Conservation (phyloP, 768 basidiomycete genomes). For the Lentinula guzmanii region DNA sequence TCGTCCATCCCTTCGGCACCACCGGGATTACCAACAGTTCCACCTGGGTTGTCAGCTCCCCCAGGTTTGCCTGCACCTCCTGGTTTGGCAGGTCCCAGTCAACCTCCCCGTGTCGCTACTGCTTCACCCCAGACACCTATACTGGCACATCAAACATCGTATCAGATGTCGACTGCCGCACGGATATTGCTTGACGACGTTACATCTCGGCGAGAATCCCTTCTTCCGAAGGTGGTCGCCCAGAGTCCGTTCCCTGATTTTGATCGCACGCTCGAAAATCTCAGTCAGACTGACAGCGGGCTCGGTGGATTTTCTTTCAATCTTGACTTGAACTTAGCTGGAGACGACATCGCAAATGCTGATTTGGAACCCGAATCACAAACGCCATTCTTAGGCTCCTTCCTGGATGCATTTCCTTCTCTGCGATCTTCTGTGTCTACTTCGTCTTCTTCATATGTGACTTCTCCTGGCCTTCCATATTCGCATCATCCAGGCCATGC, state of each 20-base stretch:
- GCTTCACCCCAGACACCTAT: constrained; percentile 46
- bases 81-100: constrained; percentile 34
- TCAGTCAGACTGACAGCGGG: constrained; percentile 56
- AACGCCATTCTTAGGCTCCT: constrained; percentile 55
- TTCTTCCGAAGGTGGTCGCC: constrained; percentile 28
- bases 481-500: constrained; percentile 41
- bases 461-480: constrained; percentile 52
- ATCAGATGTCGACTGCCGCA: constrained; percentile 85
- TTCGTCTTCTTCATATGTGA: constrained; percentile 27
- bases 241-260: constrained; percentile 83
- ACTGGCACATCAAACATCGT: constrained; percentile 54
- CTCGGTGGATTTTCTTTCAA: constrained; percentile 81
- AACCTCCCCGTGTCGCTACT: constrained; percentile 41
- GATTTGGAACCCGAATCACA: constrained; percentile 48
- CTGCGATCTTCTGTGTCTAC: constrained; percentile 33
- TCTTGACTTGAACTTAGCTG: constrained; percentile 72
- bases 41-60: constrained; percentile 51
- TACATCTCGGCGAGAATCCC: constrained; percentile 63
- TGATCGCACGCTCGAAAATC: constrained; percentile 72
- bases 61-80: constrained; percentile 61
- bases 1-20: constrained; percentile 34
- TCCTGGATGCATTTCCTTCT: constrained; percentile 66
- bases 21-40: constrained; percentile 36
- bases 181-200: constrained; percentile 83
- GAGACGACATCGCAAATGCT: constrained; percentile 33